phyloP scores from a whole-genome alignment of 202 grass and related monocot species.

The Carex arenaria region DNA sequence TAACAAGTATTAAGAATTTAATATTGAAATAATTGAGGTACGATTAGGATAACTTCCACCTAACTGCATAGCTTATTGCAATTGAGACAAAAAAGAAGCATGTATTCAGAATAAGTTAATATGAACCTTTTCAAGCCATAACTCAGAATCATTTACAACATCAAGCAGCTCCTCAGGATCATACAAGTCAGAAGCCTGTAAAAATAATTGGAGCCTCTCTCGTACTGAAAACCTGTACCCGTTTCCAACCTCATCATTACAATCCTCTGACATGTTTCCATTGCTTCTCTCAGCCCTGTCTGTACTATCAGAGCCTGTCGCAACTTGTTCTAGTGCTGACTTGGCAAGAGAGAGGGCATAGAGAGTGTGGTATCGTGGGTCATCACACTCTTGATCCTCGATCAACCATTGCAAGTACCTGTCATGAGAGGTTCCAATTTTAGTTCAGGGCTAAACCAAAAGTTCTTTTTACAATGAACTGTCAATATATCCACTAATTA shows the following conservation, averaged over 20 bases:
- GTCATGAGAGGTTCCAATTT: slow-evolving; percentile 9
- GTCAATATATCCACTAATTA: not conserved
- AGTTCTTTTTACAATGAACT: not conserved
- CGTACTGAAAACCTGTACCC: slow-evolving; percentile 49
- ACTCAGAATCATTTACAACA: slow-evolving; percentile 80
- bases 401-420: slow-evolving; percentile 98
- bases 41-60: not conserved
- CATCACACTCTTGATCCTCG: slow-evolving; percentile 76
- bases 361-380: slow-evolving; percentile 85
- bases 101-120: not conserved
- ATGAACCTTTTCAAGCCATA: slow-evolving; percentile 96
- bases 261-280: slow-evolving; percentile 22
- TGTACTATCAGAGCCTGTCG: slow-evolving; percentile 20
- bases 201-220: slow-evolving; percentile 89
- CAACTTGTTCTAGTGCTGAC: slow-evolving; percentile 61
- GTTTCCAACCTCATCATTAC: slow-evolving; percentile 31
- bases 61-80: not conserved
- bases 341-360: slow-evolving; percentile 75
- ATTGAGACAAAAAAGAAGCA: not conserved
- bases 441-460: not conserved
- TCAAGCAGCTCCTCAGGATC: slow-evolving; percentile 92
- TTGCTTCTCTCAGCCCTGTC: slow-evolving; percentile 22
- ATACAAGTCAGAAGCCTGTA: slow-evolving; percentile 91
- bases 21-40: not conserved
- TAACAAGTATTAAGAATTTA: not conserved